These are phyloP conservation scores for Boletus tylopilopsis DNA, from an alignment of 768 basidiomycete genomes.

Conservation along the genomic window DNA sequence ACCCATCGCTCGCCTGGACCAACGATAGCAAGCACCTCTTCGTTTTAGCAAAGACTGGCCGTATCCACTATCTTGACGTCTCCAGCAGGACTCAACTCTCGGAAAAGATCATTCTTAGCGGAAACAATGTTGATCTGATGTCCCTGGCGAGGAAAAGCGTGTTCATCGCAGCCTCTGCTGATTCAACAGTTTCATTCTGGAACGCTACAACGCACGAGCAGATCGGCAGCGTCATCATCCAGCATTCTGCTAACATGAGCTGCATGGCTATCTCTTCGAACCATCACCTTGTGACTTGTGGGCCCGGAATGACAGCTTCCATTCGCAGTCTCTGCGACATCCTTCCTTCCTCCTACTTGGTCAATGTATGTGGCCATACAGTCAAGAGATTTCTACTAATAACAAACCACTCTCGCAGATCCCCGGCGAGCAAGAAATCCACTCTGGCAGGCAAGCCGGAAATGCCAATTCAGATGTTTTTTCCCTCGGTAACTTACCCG, in stretches of 20 bases:
- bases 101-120: not conserved
- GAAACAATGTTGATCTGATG: not conserved
- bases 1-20: not conserved
- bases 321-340: not conserved
- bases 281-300: not conserved
- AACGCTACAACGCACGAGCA: not conserved
- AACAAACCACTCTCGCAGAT: too few species aligned
- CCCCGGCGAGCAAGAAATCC: too few species aligned
- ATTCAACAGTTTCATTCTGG: slow-evolving; percentile 7
- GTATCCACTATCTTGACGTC: not conserved
- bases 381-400: too few species aligned
- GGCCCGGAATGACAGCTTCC: not conserved
- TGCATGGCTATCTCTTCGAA: slow-evolving; percentile 1
- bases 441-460: too few species aligned
- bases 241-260: not conserved
- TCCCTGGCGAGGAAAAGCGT: not conserved
- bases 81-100: not conserved
- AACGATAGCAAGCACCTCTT: not conserved
- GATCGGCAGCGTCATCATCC: not conserved
- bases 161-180: not conserved
- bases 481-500: too few species aligned
- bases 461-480: too few species aligned
- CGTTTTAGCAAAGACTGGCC: too few species aligned
- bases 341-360: not conserved
- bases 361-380: not conserved